Evolutionary conservation across 2,329 filamentous ascomycete species (phyloP).

Genomic region (Botrytis hyacinthi): DNA sequence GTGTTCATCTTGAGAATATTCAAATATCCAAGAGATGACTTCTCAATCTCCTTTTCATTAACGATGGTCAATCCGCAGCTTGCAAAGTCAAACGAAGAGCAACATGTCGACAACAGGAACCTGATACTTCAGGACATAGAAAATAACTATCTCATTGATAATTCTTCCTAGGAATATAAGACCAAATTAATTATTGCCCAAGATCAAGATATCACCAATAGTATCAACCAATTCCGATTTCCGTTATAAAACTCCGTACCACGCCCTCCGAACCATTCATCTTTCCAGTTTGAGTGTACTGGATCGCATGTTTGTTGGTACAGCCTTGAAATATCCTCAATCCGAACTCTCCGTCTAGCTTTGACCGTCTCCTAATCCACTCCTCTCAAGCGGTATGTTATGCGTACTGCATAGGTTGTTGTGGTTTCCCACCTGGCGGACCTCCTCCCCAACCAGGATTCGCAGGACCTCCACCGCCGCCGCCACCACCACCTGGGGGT

Average conservation of each 20-base stretch:
- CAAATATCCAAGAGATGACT: background rate
- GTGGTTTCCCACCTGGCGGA: constrained; percentile 30
- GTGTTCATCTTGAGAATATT: background rate
- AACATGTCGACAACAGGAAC: background rate
- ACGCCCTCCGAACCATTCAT: background rate
- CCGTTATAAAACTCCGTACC: background rate
- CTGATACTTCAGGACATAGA: constrained; percentile 11
- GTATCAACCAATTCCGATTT: background rate
- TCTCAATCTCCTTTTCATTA: background rate
- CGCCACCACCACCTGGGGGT: constrained; percentile 20
- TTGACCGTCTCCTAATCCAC: too few relatives aligned
- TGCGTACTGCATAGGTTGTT: constrained; percentile 37
- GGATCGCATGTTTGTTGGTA: background rate
- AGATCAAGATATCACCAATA: background rate
- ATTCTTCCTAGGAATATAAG: background rate
- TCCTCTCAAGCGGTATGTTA: constrained; percentile 20
- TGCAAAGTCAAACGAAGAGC: background rate
- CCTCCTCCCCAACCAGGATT: constrained; percentile 35
- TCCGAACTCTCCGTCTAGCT: background rate
- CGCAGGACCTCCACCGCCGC: constrained; percentile 12
- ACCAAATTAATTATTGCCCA: background rate
- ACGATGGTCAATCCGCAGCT: background rate
- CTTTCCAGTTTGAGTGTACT: background rate
- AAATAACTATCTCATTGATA: background rate
- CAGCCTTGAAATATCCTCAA: background rate